A percentile compares a stretch with the other conserved stretches of the same genome.
Conservation (phyloP, 2,329 filamentous ascomycete genomes). For the Drechslerella coelobrocha region DNA sequence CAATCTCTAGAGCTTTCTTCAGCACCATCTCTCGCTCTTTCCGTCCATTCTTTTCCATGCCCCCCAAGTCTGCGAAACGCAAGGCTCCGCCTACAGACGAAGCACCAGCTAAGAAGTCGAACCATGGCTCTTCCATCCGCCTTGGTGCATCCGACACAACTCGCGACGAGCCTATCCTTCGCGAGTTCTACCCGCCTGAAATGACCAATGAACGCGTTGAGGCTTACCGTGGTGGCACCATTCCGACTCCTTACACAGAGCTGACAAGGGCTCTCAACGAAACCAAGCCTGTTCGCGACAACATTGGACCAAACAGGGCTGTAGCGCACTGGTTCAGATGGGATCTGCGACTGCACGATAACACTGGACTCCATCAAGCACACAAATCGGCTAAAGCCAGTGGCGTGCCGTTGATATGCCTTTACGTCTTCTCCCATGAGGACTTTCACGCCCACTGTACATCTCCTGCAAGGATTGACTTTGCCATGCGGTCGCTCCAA, state of each 20-base stretch:
- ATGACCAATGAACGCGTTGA: conserved; percentile 81
- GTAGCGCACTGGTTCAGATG: conserved; percentile 92
- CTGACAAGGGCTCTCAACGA: conserved; percentile 68
- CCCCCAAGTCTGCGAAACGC: conserved; percentile 35
- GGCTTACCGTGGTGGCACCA: conserved; percentile 73
- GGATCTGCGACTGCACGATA: conserved; percentile 77
- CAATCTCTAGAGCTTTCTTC: background rate
- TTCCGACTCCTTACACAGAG: conserved; percentile 75
- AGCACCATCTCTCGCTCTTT: background rate
- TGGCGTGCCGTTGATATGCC: conserved; percentile 73
- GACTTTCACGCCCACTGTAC: conserved; percentile 83
- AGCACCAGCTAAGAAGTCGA: conserved; percentile 17
- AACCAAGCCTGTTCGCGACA: conserved; percentile 65
- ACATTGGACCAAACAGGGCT: conserved; percentile 65
- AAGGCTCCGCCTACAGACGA: conserved; percentile 20
- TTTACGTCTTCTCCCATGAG: conserved; percentile 82
- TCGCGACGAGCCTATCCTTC: conserved; percentile 68
- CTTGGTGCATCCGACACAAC: conserved; percentile 53
- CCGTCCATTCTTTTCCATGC: conserved; percentile 26
- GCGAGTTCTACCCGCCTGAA: conserved; percentile 81
- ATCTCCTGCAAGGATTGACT: conserved; percentile 76
- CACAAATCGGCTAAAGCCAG: conserved; percentile 70
- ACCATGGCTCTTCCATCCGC: conserved; percentile 4
- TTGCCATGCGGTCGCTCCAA: conserved; percentile 75
- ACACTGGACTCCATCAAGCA: conserved; percentile 73